Conservation (phyloP, 805 yeast genomes). For the Sungouiella blattae region DNA sequence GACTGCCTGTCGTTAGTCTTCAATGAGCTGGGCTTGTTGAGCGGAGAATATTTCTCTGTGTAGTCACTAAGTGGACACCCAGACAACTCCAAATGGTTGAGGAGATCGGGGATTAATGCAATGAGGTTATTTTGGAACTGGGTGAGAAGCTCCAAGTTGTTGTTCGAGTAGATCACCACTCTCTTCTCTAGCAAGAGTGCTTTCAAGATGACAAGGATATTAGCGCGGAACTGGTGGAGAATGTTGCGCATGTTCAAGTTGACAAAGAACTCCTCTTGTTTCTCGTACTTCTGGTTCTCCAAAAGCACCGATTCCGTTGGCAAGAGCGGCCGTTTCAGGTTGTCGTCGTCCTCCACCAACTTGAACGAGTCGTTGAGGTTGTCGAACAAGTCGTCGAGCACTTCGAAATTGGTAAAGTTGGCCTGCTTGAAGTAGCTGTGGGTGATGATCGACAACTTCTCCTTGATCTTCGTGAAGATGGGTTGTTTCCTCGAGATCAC, state of each 20-base stretch:
- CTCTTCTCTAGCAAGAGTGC: constrained; percentile 72
- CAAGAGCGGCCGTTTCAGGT: neutral
- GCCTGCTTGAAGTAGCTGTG: constrained; percentile 80
- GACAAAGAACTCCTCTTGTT: constrained; percentile 43
- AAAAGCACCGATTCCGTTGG: constrained; percentile 6
- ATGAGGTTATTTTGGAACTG: constrained; percentile 80
- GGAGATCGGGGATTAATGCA: constrained; percentile 76
- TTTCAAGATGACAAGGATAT: constrained; percentile 67
- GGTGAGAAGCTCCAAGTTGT: constrained; percentile 75
- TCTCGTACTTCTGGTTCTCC: constrained; percentile 19
- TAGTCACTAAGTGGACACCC: constrained; percentile 73
- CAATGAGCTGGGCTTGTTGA: constrained; percentile 61
- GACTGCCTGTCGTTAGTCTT: constrained; percentile 77
- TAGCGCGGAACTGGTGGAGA: constrained; percentile 53
- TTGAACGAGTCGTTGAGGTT: constrained; percentile 46
- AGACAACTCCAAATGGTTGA: constrained; percentile 67
- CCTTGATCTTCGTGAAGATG: constrained; percentile 81
- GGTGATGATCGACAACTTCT: constrained; percentile 86
- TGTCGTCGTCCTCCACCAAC: constrained; percentile 20
- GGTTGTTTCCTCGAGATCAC: constrained; percentile 78
- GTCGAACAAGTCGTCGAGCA: constrained; percentile 67
- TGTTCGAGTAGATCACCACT: constrained; percentile 69
- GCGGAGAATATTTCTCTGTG: constrained; percentile 42
- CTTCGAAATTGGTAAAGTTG: constrained; percentile 65
- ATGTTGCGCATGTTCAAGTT: constrained; percentile 72